These are phyloP conservation scores for Zelonia costaricensis DNA, from an alignment of 208 protist species.

Conservation along the genomic window DNA sequence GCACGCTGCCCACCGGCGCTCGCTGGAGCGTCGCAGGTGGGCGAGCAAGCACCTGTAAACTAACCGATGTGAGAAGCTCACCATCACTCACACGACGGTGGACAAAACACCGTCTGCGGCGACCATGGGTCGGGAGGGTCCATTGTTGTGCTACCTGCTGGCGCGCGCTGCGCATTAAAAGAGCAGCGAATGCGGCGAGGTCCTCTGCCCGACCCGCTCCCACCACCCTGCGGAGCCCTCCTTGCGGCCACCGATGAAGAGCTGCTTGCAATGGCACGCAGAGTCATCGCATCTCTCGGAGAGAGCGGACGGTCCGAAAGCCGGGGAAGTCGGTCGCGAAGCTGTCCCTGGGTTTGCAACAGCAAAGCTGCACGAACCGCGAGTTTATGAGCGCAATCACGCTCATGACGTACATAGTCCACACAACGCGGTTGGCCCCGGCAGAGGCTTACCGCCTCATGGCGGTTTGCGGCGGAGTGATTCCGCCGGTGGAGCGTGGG, in stretches of 20 bases:
- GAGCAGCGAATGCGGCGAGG: slow-evolving; percentile 15
- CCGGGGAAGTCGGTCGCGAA: slow-evolving; percentile 31
- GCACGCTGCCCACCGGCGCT: too few relatives aligned
- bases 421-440: slow-evolving; percentile 19
- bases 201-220: too few relatives aligned
- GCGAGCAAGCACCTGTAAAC: too few relatives aligned
- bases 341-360: neutral
- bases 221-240: slow-evolving; percentile 2
- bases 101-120: too few relatives aligned
- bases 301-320: slow-evolving; percentile 24
- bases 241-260: slow-evolving; percentile 9
- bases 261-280: neutral
- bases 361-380: slow-evolving; percentile 8
- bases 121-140: too few relatives aligned
- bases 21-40: too few relatives aligned
- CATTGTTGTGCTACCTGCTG: too few relatives aligned
- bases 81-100: too few relatives aligned
- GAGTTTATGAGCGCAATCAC: slow-evolving; percentile 3
- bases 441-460: slow-evolving; percentile 10
- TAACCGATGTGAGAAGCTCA: too few relatives aligned
- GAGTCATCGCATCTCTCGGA: slow-evolving; percentile 9
- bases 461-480: slow-evolving; percentile 1
- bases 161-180: too few relatives aligned
- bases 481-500: neutral
- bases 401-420: slow-evolving; percentile 5